Percentiles rank a stretch among this genome's conserved stretches.
These are phyloP conservation scores for Arthrobotrys megalospora DNA, from an alignment of 2,329 filamentous ascomycete genomes.

Conservation along the genomic window DNA sequence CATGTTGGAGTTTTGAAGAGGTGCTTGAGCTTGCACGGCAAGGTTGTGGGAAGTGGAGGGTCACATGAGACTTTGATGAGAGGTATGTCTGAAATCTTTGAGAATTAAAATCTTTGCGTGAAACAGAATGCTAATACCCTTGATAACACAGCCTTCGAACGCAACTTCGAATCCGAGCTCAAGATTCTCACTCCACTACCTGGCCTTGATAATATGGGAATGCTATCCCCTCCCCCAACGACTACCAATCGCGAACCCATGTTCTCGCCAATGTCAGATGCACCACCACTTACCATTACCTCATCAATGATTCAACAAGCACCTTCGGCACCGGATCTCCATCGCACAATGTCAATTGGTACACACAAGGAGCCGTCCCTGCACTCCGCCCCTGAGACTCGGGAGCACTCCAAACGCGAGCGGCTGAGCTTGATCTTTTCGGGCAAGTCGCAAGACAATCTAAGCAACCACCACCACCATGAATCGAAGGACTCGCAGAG, in stretches of 20 bases:
- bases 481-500: conserved; percentile 48
- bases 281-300: conserved; percentile 50
- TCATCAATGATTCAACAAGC: conserved; percentile 60
- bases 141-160: conserved; percentile 72
- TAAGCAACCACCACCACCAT: conserved; percentile 44
- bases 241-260: conserved; percentile 47
- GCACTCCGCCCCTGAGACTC: conserved; percentile 52
- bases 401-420: conserved; percentile 56
- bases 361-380: conserved; percentile 51
- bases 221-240: conserved; percentile 65
- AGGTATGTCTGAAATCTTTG: conserved; percentile 71
- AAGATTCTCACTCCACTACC: conserved; percentile 75
- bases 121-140: conserved; percentile 40
- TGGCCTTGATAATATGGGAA: conserved; percentile 66
- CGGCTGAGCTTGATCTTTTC: conserved; percentile 55
- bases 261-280: conserved; percentile 56
- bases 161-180: conserved; percentile 77
- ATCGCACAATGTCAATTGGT: conserved; percentile 53
- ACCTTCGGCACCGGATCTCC: conserved; percentile 52
- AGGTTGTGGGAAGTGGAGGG: conserved; percentile 72
- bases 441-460: conserved; percentile 53
- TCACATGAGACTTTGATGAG: conserved; percentile 75
- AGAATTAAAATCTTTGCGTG: conserved; percentile 42
- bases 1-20: conserved; percentile 90
- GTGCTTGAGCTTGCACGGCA: conserved; percentile 79